Conservation (phyloP, 75 land plant genomes). For the Chamaecyparis obtusa region DNA sequence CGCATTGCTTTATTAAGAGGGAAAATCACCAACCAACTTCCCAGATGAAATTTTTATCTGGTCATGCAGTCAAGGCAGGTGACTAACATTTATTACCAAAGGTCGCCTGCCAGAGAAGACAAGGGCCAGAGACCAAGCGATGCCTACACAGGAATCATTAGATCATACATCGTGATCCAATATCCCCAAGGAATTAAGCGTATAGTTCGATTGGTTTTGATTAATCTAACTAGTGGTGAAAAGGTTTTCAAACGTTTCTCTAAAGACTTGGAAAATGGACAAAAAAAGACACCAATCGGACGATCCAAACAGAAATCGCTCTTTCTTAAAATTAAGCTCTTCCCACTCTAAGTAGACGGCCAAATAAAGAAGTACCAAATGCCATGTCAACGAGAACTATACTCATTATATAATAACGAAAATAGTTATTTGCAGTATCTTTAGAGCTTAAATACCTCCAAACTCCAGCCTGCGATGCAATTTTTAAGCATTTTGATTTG, state of each 20-base stretch:
- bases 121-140: neutral
- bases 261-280: neutral
- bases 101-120: neutral
- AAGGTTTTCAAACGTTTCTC: neutral
- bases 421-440: neutral
- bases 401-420: neutral
- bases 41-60: neutral
- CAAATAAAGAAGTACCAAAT: neutral
- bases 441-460: neutral
- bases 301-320: neutral
- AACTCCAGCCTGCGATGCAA: neutral
- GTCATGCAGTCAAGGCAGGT: neutral
- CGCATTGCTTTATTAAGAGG: neutral
- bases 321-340: neutral
- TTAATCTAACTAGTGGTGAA: neutral
- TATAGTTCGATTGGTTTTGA: neutral
- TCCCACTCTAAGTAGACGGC: neutral
- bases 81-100: neutral
- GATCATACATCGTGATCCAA: neutral
- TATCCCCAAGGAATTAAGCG: neutral
- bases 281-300: neutral
- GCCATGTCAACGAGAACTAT: neutral
- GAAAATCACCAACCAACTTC: neutral
- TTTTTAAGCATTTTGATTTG: neutral
- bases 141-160: neutral